Evolutionary conservation across 305 asterid species (phyloP).

Genomic region (Solanum chacoense): DNA sequence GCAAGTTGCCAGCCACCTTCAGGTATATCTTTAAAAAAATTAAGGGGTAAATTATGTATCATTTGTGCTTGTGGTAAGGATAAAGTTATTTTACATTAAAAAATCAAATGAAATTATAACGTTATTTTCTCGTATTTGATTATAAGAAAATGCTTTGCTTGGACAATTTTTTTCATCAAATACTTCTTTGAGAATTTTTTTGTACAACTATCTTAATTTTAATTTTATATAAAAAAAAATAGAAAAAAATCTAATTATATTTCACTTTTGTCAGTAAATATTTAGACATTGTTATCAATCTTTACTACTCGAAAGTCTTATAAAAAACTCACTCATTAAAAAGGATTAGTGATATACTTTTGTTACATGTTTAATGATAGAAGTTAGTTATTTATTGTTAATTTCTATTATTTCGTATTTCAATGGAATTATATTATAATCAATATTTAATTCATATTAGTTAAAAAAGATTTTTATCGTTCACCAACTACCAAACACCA

Average conservation of each 20-base stretch:
- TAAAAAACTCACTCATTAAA: not conserved
- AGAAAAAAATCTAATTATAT: not conserved
- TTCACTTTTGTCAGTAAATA: not conserved
- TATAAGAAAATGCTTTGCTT: not conserved
- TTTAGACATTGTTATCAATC: not conserved
- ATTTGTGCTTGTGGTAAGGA: not conserved
- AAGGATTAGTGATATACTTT: not conserved
- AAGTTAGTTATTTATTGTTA: not conserved
- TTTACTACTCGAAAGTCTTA: not conserved
- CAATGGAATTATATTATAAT: not conserved
- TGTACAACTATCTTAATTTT: not conserved
- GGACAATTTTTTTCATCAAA: not conserved
- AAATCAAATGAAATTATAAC: not conserved
- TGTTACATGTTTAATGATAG: not conserved
- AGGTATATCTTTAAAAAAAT: not conserved
- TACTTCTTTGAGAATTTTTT: not conserved
- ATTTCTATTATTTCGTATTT: not conserved
- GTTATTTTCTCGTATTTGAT: not conserved
- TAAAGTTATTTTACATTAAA: not conserved
- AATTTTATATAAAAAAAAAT: not conserved
- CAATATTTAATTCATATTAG: not conserved
- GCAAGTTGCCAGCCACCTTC: constrained; percentile 73
- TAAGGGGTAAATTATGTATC: not conserved
- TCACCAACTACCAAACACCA: not conserved
- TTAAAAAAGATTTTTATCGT: not conserved